Evolutionary conservation across 2,329 filamentous ascomycete species (phyloP), one percentile per base, ranked within the genome.

Genomic region (Rutstroemia sp.): DNA sequence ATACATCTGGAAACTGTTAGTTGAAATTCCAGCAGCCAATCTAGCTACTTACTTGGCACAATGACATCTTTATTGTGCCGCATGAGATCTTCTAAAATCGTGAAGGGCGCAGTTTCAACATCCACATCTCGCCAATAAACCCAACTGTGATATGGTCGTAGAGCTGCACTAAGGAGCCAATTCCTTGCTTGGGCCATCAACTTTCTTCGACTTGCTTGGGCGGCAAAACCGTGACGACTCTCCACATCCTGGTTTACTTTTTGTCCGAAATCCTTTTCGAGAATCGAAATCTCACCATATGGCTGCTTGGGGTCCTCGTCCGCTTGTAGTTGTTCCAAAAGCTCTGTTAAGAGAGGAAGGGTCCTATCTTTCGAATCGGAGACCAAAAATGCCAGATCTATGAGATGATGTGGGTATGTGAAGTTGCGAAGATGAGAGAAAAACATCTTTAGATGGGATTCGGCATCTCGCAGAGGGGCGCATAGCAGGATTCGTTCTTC

Each of bases 101-200:
- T 97, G 68, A 92, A 94, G 0, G 94, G 94, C 2, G 94, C 94
- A 1, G 94, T 99, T 73, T 97, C 91, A 8, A 99, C 94, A 73
- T 99, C 94, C 23, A 96, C 94, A 74, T 99, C 94, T 72, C 94
- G 85, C 94, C 94, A 99, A 70, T 99, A 99, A 9, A 99, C 94
- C 94, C 94, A 99, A 62, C 92, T 96, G 70, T 99, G 94, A 52
- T 94, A 95, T 1, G 94, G 94, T 45, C 94, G 84, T 54, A 99
- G 76, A 21, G 94, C 92, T 42, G 94, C 92, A 67, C 91, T 96
- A 56, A 99, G 75, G 52, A 99, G 78, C 94, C 94, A 99, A 73
- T 99, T 99, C 60, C 94, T 83, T 51, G 94, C 94, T 74, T 96
- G 91, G 0, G 94, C 94, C 94, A 99, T 99, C 67, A 95, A 80